These are phyloP conservation scores for Blastobotrys illinoisensis DNA, from an alignment of 1,139 yeast genomes.

Conservation along the genomic window DNA sequence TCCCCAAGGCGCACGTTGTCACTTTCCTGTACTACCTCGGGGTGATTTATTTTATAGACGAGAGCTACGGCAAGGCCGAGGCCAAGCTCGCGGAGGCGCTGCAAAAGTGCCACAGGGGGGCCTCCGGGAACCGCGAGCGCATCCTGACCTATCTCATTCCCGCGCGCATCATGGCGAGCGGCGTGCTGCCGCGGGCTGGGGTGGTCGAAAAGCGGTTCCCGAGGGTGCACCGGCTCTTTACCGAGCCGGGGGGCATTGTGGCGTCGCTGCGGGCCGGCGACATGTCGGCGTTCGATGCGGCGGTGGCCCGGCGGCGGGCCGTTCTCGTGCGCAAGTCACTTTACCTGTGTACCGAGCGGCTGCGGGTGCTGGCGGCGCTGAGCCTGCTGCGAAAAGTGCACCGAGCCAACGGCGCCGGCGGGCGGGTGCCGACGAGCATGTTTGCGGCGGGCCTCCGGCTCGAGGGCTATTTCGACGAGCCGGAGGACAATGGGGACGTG, in stretches of 20 bases:
- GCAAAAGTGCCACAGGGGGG: constrained; percentile 29
- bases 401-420: constrained; percentile 31
- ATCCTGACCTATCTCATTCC: constrained; percentile 38
- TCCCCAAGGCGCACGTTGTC: constrained; percentile 50
- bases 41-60: constrained; percentile 55
- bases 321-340: constrained; percentile 55
- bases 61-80: constrained; percentile 50
- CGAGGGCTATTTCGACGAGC: constrained; percentile 20
- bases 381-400: constrained; percentile 50
- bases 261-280: constrained; percentile 52
- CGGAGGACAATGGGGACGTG: constrained; percentile 13
- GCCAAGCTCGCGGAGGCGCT: constrained; percentile 47
- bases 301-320: constrained; percentile 42
- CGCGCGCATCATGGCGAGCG: constrained; percentile 31
- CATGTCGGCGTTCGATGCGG: constrained; percentile 43
- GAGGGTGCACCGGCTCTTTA: constrained; percentile 41
- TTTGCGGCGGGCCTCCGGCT: constrained; percentile 46
- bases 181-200: constrained; percentile 33
- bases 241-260: constrained; percentile 38
- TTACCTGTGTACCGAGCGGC: constrained; percentile 54
- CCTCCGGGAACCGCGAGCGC: constrained; percentile 33
- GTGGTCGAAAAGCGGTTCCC: constrained; percentile 44
- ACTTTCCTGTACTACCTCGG: constrained; percentile 65
- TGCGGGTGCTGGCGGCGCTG: constrained; percentile 49
- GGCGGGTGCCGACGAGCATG: constrained; percentile 45